Conservation (phyloP, 495 filamentous ascomycete genomes). For the Margaritispora aquatica region DNA sequence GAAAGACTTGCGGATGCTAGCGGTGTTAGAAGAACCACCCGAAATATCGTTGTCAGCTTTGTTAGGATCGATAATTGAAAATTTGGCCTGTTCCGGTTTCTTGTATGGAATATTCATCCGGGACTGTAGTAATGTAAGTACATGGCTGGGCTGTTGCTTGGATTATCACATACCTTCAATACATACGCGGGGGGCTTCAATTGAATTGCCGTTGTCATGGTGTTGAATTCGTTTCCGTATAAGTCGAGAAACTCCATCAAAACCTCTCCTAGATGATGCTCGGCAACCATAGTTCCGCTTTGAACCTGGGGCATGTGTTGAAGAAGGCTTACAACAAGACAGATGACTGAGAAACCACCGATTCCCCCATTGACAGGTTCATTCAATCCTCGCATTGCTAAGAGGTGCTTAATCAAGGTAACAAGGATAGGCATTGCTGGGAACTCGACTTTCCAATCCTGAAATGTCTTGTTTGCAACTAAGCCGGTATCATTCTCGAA, state of each 20-base stretch:
- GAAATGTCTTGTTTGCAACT: conserved; percentile 70
- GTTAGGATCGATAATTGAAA: conserved; percentile 88
- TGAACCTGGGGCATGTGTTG: conserved; percentile 67
- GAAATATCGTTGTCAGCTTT: conserved; percentile 77
- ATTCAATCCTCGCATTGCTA: conserved; percentile 82
- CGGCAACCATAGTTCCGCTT: conserved; percentile 44
- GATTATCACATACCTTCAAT: conserved; percentile 57
- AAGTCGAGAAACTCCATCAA: conserved; percentile 82
- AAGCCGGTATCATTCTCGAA: conserved; percentile 88
- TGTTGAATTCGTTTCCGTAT: conserved; percentile 77
- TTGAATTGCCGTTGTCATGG: conserved; percentile 58
- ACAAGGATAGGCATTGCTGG: conserved; percentile 81
- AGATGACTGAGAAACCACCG: conserved; percentile 92
- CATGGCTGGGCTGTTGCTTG: neutral
- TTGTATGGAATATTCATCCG: neutral
- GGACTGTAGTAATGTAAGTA: neutral
- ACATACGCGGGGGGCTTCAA: conserved; percentile 64
- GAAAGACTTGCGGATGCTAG: conserved; percentile 58
- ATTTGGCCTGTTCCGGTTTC: conserved; percentile 25
- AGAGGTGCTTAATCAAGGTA: conserved; percentile 83
- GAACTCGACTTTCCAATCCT: conserved; percentile 66
- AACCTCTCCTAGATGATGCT: conserved; percentile 66
- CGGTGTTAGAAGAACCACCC: conserved; percentile 64
- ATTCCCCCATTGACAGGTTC: conserved; percentile 86
- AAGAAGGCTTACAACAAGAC: conserved; percentile 81